Evolutionary conservation across 345 rosid genomes (phyloP).

Genomic region (Abelmoschus esculentus): DNA sequence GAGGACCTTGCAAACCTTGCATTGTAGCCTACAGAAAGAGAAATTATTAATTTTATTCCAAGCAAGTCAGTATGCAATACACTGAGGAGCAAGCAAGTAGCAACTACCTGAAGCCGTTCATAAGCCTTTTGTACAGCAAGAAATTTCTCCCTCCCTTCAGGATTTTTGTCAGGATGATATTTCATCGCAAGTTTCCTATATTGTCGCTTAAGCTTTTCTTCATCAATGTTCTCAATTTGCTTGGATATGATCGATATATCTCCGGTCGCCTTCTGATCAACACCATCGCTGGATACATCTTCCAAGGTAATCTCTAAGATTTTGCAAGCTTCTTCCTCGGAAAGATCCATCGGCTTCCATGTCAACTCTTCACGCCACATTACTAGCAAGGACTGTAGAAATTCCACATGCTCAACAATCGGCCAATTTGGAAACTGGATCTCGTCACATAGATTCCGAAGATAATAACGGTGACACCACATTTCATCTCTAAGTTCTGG

Average conservation of each 20-base stretch:
- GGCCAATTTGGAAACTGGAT: slow-evolving; percentile 95
- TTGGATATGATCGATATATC: slow-evolving; percentile 60
- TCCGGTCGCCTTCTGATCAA: slow-evolving; percentile 32
- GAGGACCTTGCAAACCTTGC: slow-evolving; percentile 99
- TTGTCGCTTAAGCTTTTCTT: slow-evolving; percentile 98
- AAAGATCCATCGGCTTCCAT: slow-evolving; percentile 95
- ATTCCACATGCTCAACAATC: slow-evolving; percentile 96
- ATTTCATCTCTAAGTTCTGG: slow-evolving; percentile 99
- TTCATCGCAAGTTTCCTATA: slow-evolving; percentile 99
- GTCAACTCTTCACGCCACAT: slow-evolving; percentile 99
- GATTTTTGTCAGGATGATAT: slow-evolving; percentile 99
- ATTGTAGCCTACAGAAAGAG: slow-evolving; percentile 71
- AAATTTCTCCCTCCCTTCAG: slow-evolving; percentile 97
- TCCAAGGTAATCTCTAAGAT: slow-evolving; percentile 82
- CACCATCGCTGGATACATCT: slow-evolving; percentile 57
- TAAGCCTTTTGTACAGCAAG: slow-evolving; percentile 97
- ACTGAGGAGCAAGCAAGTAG: slow-evolving; percentile 14
- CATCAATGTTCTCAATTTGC: slow-evolving; percentile 94
- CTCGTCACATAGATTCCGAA: slow-evolving; percentile 87
- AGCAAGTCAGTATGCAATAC: slow-evolving; percentile 8
- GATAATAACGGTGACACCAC: slow-evolving; percentile 99
- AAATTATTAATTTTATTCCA: background rate
- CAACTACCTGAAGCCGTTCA: slow-evolving; percentile 88
- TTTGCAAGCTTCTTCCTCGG: slow-evolving; percentile 97
- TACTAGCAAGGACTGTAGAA: slow-evolving; percentile 83